Evolutionary conservation across 305 asterid genomes (phyloP).

Genomic region (Caryopteris hybrid): DNA sequence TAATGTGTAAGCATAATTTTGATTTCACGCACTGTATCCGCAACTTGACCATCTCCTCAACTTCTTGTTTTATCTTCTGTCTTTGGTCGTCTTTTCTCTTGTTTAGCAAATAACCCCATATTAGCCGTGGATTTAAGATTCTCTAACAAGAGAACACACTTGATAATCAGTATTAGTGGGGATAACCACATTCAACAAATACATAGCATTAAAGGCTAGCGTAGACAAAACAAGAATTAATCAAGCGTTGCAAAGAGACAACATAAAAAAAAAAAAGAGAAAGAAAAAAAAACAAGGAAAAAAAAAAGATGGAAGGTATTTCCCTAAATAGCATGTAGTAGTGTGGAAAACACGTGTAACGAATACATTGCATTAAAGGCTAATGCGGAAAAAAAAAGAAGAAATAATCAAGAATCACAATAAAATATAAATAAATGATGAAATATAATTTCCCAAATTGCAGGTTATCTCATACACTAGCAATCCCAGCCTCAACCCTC

Average conservation of each 20-base stretch:
- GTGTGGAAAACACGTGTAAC: too few relatives aligned
- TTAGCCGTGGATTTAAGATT: constrained; percentile 36
- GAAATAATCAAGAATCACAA: too few relatives aligned
- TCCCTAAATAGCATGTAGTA: too few relatives aligned
- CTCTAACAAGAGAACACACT: constrained; percentile 25
- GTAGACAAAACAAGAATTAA: background rate
- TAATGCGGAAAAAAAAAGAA: too few relatives aligned
- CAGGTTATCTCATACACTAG: too few relatives aligned
- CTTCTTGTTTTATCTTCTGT: constrained; percentile 43
- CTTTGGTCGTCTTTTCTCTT: constrained; percentile 38
- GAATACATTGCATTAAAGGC: too few relatives aligned
- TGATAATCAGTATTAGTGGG: background rate
- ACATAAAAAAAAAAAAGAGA: too few relatives aligned
- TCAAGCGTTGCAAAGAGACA: background rate
- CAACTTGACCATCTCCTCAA: constrained; percentile 44
- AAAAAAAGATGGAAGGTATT: background rate
- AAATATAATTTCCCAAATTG: too few relatives aligned
- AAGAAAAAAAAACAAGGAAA: too few relatives aligned
- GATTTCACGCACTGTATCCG: constrained; percentile 30
- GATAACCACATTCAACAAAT: background rate
- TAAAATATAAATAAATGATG: too few relatives aligned
- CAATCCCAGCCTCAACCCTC: too few relatives aligned
- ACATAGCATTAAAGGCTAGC: background rate
- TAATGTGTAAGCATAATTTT: constrained; percentile 29
- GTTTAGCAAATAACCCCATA: constrained; percentile 35